A percentile compares a stretch with the other conserved stretches of the same genome.
These are phyloP conservation scores for Penicillium subrubescens DNA, from an alignment of 495 filamentous ascomycete species.

Conservation along the genomic window DNA sequence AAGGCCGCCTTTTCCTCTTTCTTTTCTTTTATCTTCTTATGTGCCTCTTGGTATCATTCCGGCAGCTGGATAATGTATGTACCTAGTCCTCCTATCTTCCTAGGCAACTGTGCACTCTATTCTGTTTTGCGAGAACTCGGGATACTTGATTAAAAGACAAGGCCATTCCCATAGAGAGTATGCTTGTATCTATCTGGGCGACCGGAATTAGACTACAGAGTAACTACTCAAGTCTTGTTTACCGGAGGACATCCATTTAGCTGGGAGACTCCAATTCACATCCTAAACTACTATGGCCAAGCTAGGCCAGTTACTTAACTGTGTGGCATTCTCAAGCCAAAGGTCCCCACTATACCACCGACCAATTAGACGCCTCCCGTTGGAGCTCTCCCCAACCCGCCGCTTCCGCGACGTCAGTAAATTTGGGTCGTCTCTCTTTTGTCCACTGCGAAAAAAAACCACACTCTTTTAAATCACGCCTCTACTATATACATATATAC, in stretches of 20 bases:
- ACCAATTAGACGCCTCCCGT: constrained; percentile 36
- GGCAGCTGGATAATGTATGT: constrained; percentile 52
- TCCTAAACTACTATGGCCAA: no score
- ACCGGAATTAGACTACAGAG: background rate
- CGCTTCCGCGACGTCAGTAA: constrained; percentile 40
- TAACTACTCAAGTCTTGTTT: background rate
- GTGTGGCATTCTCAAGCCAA: background rate
- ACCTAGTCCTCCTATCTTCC: constrained; percentile 42
- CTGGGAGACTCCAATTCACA: no score
- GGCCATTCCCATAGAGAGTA: background rate
- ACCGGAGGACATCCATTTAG: no score
- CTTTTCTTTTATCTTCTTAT: constrained; percentile 34
- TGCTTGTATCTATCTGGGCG: background rate
- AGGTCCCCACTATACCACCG: constrained; percentile 4
- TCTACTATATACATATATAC: constrained; percentile 1
- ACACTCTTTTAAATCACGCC: constrained; percentile 12
- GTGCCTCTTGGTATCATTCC: constrained; percentile 33
- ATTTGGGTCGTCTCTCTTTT: constrained; percentile 16
- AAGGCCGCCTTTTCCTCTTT: constrained; percentile 24
- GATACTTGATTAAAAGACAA: background rate
- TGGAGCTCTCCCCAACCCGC: constrained; percentile 38
- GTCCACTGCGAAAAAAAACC: constrained; percentile 1
- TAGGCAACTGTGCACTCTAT: constrained; percentile 19
- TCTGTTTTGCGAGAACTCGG: constrained; percentile 10
- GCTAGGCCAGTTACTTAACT: background rate